These are phyloP conservation scores for Clonostachys rosea DNA, from an alignment of 2,329 filamentous ascomycete genomes.

Conservation along the genomic window DNA sequence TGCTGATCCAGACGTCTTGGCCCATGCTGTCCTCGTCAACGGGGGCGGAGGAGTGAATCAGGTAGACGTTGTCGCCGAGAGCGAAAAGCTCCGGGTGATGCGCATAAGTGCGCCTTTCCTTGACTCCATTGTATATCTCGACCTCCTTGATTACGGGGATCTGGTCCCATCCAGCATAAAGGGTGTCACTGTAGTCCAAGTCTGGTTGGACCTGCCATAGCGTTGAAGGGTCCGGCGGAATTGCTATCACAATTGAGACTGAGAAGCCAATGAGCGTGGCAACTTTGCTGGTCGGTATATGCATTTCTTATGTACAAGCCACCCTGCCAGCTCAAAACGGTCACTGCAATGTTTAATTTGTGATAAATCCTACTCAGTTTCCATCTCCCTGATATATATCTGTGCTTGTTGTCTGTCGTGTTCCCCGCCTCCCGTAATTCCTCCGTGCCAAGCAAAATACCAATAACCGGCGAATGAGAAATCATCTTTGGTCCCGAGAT, in stretches of 20 bases:
- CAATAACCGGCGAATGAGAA: too few species aligned
- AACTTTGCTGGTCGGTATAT: too few species aligned
- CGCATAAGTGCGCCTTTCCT: slow-evolving; percentile 12
- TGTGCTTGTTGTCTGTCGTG: too few species aligned
- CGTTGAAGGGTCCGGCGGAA: not conserved
- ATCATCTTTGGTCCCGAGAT: too few species aligned
- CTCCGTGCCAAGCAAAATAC: too few species aligned
- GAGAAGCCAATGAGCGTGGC: slow-evolving; percentile 7
- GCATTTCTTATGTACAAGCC: too few species aligned
- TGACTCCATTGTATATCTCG: slow-evolving; percentile 12
- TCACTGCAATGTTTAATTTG: too few species aligned
- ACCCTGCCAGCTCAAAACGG: too few species aligned
- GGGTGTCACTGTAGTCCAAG: slow-evolving; percentile 12
- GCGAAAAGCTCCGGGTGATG: slow-evolving; percentile 15
- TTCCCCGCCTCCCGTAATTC: too few species aligned
- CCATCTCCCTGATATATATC: too few species aligned
- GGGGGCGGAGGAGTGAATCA: slow-evolving; percentile 12
- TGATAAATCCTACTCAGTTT: too few species aligned
- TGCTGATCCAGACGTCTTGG: slow-evolving; percentile 13
- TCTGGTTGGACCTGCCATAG: slow-evolving; percentile 1
- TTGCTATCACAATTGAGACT: not conserved
- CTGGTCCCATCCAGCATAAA: slow-evolving; percentile 16
- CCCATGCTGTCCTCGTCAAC: slow-evolving; percentile 18
- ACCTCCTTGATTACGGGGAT: slow-evolving; percentile 9
- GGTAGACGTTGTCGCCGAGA: slow-evolving; percentile 7